Evolutionary conservation across 257 asterid species (phyloP).

Genomic region (Striga asiatica): DNA sequence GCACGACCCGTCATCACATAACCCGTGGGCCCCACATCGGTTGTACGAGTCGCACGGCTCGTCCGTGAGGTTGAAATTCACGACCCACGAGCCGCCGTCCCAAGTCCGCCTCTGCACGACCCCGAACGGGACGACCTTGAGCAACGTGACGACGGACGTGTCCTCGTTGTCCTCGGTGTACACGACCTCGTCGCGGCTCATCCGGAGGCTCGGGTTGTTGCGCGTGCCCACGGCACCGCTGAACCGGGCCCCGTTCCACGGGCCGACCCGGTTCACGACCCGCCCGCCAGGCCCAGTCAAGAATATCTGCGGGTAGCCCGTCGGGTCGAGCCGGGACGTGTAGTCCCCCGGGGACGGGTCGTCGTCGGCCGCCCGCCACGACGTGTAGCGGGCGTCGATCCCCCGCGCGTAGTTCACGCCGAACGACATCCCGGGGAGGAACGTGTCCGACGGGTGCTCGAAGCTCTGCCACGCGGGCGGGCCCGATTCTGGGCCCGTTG

Average conservation of each 20-base stretch:
- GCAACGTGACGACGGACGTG: slow-evolving; percentile 16
- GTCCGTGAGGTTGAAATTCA: not conserved
- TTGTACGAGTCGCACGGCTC: slow-evolving; percentile 26
- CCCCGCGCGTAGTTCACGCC: slow-evolving; percentile 27
- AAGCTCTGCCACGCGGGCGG: slow-evolving; percentile 41
- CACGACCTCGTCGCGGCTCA: slow-evolving; percentile 15
- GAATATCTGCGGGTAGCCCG: slow-evolving; percentile 12
- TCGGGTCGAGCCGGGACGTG: slow-evolving; percentile 21
- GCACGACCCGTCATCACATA: too few species aligned
- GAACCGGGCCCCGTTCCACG: slow-evolving; percentile 33
- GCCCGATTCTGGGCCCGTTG: slow-evolving; percentile 15
- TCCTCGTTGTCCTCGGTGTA: slow-evolving; percentile 13
- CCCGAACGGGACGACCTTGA: slow-evolving; percentile 12
- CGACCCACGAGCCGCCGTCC: slow-evolving; percentile 18
- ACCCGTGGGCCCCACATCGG: slow-evolving; percentile 18
- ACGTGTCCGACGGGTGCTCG: slow-evolving; percentile 30
- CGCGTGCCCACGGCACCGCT: slow-evolving; percentile 21
- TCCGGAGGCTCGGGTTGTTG: not conserved
- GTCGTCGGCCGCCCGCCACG: slow-evolving; percentile 28
- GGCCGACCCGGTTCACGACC: slow-evolving; percentile 17
- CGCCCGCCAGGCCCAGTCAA: not conserved
- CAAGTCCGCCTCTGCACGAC: slow-evolving; percentile 20
- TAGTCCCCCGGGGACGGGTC: slow-evolving; percentile 31
- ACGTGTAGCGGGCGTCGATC: slow-evolving; percentile 18
- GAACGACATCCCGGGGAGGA: slow-evolving; percentile 30